Evolutionary conservation across 331 rosid genomes (phyloP).

Genomic region (Prunus yedoensis): DNA sequence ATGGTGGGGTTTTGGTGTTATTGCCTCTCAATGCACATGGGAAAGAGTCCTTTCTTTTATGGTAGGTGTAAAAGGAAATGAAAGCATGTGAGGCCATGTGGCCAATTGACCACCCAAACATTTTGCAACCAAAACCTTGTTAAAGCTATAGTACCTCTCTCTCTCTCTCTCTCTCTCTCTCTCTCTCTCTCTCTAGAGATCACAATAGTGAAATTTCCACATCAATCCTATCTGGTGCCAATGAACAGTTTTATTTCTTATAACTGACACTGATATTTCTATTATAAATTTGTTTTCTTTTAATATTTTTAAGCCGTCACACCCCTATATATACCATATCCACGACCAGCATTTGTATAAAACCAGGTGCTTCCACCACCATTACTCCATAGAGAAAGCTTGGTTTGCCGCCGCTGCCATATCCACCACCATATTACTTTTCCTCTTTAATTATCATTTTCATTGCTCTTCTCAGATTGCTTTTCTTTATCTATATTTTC

Average conservation of each 20-base stretch:
- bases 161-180: too few species aligned
- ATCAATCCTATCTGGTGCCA: neutral
- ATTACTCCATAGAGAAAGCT: neutral
- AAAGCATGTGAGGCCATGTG: conserved; percentile 86
- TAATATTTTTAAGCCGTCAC: neutral
- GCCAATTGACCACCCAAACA: conserved; percentile 40
- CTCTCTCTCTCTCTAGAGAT: neutral
- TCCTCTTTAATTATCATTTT: too few species aligned
- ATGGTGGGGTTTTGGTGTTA: conserved; percentile 61
- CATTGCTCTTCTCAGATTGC: too few species aligned
- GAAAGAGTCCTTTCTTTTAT: conserved; percentile 38
- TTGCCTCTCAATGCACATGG: conserved; percentile 70
- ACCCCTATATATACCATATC: neutral
- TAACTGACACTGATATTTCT: neutral
- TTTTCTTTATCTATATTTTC: neutral
- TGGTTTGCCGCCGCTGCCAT: neutral
- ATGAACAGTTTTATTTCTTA: neutral
- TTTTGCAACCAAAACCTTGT: conserved; percentile 28
- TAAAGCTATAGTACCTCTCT: neutral
- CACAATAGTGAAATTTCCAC: neutral
- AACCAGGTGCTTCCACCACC: neutral
- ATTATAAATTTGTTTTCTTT: neutral
- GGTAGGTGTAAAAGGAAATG: conserved; percentile 51
- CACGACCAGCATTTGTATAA: neutral
- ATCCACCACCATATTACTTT: too few species aligned